phyloP scores from a whole-genome alignment of 306 rosid genomes.

The Cicer chorassanicum region DNA sequence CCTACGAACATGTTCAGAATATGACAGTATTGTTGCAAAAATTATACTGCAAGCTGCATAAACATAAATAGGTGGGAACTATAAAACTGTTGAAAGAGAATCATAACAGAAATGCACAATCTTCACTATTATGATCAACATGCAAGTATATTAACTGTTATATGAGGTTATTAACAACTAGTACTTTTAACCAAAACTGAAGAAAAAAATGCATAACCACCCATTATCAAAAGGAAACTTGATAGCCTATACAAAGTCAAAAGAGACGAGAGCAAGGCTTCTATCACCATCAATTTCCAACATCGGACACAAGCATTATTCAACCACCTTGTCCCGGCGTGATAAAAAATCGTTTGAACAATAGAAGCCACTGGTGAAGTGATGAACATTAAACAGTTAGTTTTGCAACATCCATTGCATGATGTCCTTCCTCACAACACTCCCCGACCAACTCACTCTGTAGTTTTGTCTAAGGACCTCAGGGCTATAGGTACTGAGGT shows the following conservation, averaged over 20 bases:
- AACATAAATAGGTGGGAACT: not conserved
- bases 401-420: conserved; percentile 75
- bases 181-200: conserved; percentile 27
- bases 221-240: conserved; percentile 37
- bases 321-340: conserved; percentile 8
- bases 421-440: conserved; percentile 72
- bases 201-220: conserved; percentile 18
- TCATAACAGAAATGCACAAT: not conserved
- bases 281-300: conserved; percentile 10
- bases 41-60: not conserved
- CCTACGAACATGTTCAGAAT: not conserved
- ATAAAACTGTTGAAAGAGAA: not conserved
- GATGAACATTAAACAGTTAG: conserved; percentile 28
- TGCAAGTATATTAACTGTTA: not conserved
- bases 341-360: conserved; percentile 4
- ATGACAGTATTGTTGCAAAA: not conserved
- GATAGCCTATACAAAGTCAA: conserved; percentile 38
- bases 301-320: conserved; percentile 21
- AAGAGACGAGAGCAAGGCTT: conserved; percentile 1
- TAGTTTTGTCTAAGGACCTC: conserved; percentile 46
- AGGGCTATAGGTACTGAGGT: conserved; percentile 47
- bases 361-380: conserved; percentile 16
- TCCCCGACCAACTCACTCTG: conserved; percentile 50
- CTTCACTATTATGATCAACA: conserved; percentile 26
- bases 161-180: conserved; percentile 6